Conservation (phyloP, 2,329 filamentous ascomycete species). For the Emergomyces pasteurianus region DNA sequence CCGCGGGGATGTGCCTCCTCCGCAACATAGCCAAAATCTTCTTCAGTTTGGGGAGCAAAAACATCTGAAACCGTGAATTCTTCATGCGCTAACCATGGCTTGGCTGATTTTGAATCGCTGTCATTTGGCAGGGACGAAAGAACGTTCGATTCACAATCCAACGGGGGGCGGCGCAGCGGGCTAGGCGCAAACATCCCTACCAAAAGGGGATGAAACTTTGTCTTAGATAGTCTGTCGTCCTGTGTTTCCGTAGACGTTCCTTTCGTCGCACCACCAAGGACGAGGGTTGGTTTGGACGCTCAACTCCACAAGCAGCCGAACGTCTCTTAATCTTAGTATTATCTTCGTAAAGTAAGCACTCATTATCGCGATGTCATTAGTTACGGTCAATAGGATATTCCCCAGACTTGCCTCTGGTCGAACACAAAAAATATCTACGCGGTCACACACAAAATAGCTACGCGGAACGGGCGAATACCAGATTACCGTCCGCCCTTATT, state of each 20-base stretch:
- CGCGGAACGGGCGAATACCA: conserved; percentile 10
- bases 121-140: conserved; percentile 1
- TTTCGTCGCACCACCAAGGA: background rate
- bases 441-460: conserved; percentile 2
- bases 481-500: conserved; percentile 41
- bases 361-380: background rate
- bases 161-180: conserved; percentile 1
- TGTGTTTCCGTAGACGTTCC: background rate
- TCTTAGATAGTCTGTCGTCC: background rate
- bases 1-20: background rate
- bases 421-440: conserved; percentile 1
- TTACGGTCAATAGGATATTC: background rate
- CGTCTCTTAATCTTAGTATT: background rate
- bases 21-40: background rate
- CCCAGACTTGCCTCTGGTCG: background rate
- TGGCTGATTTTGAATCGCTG: conserved; percentile 1
- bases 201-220: background rate
- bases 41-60: conserved; percentile 10
- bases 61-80: conserved; percentile 13
- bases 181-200: conserved; percentile 4
- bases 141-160: conserved; percentile 5
- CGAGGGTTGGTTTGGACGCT: background rate
- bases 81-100: conserved; percentile 9
- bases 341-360: background rate
- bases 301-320: background rate